Evolutionary conservation across 2,329 filamentous ascomycete genomes (phyloP).

Genomic region (Fusarium zealandicum): DNA sequence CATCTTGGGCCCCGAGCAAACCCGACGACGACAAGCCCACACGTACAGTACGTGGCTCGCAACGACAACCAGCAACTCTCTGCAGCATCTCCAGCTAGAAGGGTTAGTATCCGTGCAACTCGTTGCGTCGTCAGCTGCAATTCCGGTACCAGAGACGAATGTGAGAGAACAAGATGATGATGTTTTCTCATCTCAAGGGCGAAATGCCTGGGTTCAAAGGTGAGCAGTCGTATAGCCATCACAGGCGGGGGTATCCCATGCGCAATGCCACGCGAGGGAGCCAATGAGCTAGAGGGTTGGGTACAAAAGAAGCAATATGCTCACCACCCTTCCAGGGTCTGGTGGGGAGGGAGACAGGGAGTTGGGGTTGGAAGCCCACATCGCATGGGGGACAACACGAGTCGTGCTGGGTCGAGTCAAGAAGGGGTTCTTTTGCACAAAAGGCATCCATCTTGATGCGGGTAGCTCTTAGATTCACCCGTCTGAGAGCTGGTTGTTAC

Average conservation of each 20-base stretch:
- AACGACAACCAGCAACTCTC: background rate
- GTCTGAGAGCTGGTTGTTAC: background rate
- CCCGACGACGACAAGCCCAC: background rate
- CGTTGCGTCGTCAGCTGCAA: constrained; percentile 23
- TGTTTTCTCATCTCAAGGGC: background rate
- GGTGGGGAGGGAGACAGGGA: constrained; percentile 21
- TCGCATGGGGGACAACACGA: background rate
- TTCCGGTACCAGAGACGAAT: constrained; percentile 5
- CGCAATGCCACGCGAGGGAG: constrained; percentile 8
- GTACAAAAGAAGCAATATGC: constrained; percentile 43
- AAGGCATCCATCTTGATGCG: background rate
- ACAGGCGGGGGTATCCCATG: constrained; percentile 26
- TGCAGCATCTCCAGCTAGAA: background rate
- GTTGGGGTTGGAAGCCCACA: constrained; percentile 3
- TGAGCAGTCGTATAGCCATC: constrained; percentile 21
- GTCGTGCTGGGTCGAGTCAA: background rate
- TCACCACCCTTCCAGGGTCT: constrained; percentile 26
- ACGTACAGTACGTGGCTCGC: background rate
- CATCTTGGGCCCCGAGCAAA: background rate
- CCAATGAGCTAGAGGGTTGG: constrained; percentile 32
- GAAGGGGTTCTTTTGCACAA: background rate
- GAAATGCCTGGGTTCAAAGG: constrained; percentile 6
- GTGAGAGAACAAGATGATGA: background rate
- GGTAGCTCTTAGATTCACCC: too few species aligned
- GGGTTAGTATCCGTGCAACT: background rate